phyloP scores from a whole-genome alignment of 208 protist species.

The Leishmania amazonensis region DNA sequence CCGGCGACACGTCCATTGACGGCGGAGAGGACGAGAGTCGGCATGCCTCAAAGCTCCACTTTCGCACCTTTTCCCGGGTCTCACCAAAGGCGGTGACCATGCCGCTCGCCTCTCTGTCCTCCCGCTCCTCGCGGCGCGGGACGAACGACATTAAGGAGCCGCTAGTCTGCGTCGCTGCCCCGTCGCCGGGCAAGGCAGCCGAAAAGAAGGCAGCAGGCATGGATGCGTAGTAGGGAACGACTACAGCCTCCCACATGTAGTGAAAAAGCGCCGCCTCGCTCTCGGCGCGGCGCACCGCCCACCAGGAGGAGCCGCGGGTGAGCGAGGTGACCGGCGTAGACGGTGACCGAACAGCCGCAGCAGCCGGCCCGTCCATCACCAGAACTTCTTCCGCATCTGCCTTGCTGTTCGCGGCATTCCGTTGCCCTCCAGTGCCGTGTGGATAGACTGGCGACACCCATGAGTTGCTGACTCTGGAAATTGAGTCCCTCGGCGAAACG shows the following conservation, averaged over 20 bases:
- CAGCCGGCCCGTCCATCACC: conserved; percentile 13
- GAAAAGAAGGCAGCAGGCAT: neutral
- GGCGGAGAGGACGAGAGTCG: conserved; percentile 7
- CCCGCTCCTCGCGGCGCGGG: neutral
- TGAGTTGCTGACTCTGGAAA: neutral
- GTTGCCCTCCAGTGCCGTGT: neutral
- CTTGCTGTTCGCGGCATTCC: neutral
- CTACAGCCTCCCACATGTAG: conserved; percentile 41
- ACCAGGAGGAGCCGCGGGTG: neutral
- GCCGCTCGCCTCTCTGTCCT: conserved; percentile 24
- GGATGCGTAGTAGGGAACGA: conserved; percentile 45
- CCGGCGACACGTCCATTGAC: neutral
- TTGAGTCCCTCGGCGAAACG: neutral
- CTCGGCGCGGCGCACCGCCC: conserved; percentile 10
- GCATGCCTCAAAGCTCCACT: conserved; percentile 1
- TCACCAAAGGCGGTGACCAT: conserved; percentile 23
- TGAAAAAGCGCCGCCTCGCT: conserved; percentile 40
- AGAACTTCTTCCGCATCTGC: conserved; percentile 4
- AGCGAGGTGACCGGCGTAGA: neutral
- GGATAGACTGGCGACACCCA: neutral
- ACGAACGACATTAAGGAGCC: neutral
- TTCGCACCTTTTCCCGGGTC: neutral
- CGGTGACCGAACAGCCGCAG: neutral
- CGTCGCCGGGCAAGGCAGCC: neutral
- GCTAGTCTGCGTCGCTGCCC: neutral